These are phyloP conservation scores for Apiospora rasikravindrae DNA, from an alignment of 2,329 filamentous ascomycete species.

Conservation along the genomic window DNA sequence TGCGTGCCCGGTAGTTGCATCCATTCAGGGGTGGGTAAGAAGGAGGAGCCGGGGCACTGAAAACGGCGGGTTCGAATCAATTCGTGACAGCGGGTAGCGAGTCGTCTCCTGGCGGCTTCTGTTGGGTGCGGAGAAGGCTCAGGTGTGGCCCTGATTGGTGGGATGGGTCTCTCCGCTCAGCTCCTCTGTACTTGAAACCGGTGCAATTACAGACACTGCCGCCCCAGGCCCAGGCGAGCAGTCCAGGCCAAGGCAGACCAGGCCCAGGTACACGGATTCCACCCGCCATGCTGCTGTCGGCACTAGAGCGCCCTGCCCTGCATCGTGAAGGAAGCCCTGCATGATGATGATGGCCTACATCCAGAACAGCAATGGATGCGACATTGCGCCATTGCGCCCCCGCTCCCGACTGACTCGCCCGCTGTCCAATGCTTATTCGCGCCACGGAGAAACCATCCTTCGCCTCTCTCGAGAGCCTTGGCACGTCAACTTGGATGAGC, in stretches of 20 bases:
- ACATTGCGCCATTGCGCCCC: neutral
- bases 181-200: neutral
- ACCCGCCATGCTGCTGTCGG: neutral
- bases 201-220: neutral
- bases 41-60: neutral
- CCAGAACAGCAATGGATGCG: neutral
- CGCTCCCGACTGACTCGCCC: neutral
- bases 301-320: neutral
- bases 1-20: neutral
- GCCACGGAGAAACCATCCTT: neutral
- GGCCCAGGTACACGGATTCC: neutral
- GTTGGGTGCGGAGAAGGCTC: neutral
- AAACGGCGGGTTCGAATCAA: neutral
- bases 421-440: neutral
- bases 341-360: neutral
- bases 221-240: neutral
- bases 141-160: constrained; percentile 3
- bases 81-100: neutral
- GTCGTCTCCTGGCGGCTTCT: neutral
- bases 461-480: neutral
- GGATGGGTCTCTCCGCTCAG: constrained; percentile 6
- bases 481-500: constrained; percentile 9
- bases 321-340: neutral
- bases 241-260: too few relatives aligned
- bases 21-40: neutral